These are phyloP conservation scores for Diddensiella transvaalensis DNA, from an alignment of 805 yeast species.

Conservation along the genomic window DNA sequence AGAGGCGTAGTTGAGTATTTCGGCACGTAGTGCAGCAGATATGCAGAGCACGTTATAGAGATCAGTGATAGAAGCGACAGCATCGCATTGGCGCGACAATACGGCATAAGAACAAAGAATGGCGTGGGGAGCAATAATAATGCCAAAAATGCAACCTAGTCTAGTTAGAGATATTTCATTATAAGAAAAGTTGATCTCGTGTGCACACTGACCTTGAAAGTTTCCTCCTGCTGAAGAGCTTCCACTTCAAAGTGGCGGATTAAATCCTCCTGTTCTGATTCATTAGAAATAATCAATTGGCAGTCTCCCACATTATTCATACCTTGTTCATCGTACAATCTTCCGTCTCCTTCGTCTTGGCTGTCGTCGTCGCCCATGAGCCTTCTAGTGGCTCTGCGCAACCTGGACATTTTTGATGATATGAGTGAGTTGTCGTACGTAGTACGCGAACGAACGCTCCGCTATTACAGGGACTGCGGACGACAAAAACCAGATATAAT, in stretches of 20 bases:
- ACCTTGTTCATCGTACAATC: slow-evolving; percentile 23
- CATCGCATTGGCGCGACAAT: slow-evolving; percentile 27
- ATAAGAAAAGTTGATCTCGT: neutral
- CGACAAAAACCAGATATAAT: too few relatives aligned
- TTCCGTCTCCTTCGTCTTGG: slow-evolving; percentile 14
- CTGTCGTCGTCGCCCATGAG: slow-evolving; percentile 13
- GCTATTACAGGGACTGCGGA: too few relatives aligned
- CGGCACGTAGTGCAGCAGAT: slow-evolving; percentile 19
- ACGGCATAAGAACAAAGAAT: slow-evolving; percentile 26
- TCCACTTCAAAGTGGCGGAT: slow-evolving; percentile 24
- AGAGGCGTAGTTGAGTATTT: slow-evolving; percentile 8
- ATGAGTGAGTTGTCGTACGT: neutral
- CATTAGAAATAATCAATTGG: neutral
- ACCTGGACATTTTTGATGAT: slow-evolving; percentile 22
- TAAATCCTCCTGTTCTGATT: slow-evolving; percentile 30
- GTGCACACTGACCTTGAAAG: slow-evolving; percentile 16
- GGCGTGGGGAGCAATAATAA: slow-evolving; percentile 33
- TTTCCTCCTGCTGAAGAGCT: slow-evolving; percentile 23
- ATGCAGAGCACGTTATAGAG: slow-evolving; percentile 25
- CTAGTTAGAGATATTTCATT: slow-evolving; percentile 8
- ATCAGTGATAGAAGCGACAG: slow-evolving; percentile 30
- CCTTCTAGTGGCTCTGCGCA: slow-evolving; percentile 20
- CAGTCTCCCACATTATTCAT: neutral
- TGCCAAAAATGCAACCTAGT: slow-evolving; percentile 26
- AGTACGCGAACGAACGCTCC: too few relatives aligned